Evolutionary conservation across 2,329 filamentous ascomycete genomes (phyloP), one percentile per base, ranked within the genome.

Genomic region (Colletotrichum aenigma): DNA sequence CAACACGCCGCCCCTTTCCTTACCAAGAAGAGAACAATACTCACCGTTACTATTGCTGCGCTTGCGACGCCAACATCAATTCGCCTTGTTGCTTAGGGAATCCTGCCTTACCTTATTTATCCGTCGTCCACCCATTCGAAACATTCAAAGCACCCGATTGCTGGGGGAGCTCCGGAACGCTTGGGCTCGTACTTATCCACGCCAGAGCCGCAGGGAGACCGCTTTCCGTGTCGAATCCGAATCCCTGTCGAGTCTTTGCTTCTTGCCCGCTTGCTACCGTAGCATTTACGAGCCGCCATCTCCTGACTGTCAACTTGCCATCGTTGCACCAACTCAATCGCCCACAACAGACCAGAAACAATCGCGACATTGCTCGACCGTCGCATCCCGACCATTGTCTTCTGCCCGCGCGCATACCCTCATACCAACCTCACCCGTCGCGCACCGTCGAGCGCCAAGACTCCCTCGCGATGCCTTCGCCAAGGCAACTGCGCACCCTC

Each of bases 401-500:
- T 36, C n/a, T 36, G 38, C 71, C 4, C 62, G 18, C 36, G 16
- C 55, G 56, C 13, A 28, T 21, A n/a, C 38, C 55, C 52, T 36
- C 48, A n/a, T 36, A 16, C 28, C 26, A 16, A 15, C 13, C 26
- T 55, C 32, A 10, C 16, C 66, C 34, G 66, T n/a, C 28, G 26
- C n/a, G 30, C 18, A 48, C 30, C 26, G 6, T 21, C 24, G 30
- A 61, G 32, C 61, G 36, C 28, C 28, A 13, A 61, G 32, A 67
- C 16, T 52, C 77, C 28, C 24, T 32, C 68, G 81, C 74, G 74
- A 95, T 95, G 94, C 91, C 92, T 80, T 94, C 93, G 24, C 88
- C 90, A 79, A 92, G 95, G 78, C 93, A 95, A 79, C 82, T 95
- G 80, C 93, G 93, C 81, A 86, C 94, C 79, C 86, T 95, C 71